These are phyloP conservation scores for Spirogloea muscicola DNA, from an alignment of 139 green algal genomes.

Conservation along the genomic window DNA sequence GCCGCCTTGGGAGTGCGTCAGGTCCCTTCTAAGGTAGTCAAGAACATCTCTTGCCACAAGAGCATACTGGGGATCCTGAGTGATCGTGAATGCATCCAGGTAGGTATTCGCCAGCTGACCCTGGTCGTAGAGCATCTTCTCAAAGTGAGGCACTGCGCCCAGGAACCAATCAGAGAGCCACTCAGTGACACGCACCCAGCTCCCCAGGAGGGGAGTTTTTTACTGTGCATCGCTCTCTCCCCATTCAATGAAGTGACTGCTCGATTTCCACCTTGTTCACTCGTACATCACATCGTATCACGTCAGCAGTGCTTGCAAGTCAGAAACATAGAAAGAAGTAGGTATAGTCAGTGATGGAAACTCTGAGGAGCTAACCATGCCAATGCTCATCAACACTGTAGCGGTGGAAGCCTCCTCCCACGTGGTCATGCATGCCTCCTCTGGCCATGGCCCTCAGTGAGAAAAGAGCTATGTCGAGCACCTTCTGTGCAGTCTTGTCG, in stretches of 20 bases:
- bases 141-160: constrained; percentile 87
- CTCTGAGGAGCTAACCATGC: no score
- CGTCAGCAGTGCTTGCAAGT: no score
- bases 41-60: constrained; percentile 62
- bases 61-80: constrained; percentile 51
- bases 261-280: no score
- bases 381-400: constrained; percentile 63
- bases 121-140: constrained; percentile 93
- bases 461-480: constrained; percentile 57
- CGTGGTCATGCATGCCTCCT: constrained; percentile 78
- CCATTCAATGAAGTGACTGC: no score
- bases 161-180: no score
- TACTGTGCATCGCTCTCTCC: no score
- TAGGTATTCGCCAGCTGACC: constrained; percentile 74
- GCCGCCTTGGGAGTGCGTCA: constrained; percentile 70
- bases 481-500: constrained; percentile 18
- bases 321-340: no score
- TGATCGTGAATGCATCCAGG: constrained; percentile 67
- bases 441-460: constrained; percentile 69
- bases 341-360: no score
- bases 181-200: no score
- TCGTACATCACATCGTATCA: no score
- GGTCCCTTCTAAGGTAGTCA: constrained; percentile 80
- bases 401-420: constrained; percentile 85
- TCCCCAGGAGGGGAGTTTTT: no score